These are phyloP conservation scores for Lactifluus piperatus DNA, from an alignment of 768 basidiomycete species.

Conservation along the genomic window DNA sequence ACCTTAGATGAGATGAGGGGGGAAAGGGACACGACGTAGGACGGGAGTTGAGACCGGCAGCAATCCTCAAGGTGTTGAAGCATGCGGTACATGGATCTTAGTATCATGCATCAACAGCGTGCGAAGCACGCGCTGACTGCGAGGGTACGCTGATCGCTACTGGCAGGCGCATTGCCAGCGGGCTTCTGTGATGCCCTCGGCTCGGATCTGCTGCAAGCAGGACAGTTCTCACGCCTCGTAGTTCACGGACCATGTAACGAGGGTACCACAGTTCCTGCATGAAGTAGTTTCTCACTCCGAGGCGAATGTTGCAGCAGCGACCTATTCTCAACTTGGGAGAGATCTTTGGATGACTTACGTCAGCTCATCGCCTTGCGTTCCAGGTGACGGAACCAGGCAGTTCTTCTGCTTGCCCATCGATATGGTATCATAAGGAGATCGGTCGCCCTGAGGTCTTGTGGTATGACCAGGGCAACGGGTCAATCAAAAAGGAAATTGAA, in stretches of 20 bases:
- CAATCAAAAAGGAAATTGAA: too few species aligned
- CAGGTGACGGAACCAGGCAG: too few species aligned
- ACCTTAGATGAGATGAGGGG: neutral
- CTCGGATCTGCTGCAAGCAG: neutral
- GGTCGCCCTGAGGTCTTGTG: neutral
- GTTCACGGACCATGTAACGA: too few species aligned
- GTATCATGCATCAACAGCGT: neutral
- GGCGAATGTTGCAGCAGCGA: neutral
- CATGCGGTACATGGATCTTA: too few species aligned
- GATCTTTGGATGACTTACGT: neutral
- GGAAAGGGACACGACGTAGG: neutral
- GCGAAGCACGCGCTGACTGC: neutral
- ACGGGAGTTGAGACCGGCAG: neutral
- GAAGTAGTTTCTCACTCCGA: neutral
- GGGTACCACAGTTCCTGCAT: neutral
- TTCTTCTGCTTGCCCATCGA: too few species aligned
- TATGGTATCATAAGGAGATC: too few species aligned
- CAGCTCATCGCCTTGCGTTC: neutral
- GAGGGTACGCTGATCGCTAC: neutral
- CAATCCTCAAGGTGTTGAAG: neutral
- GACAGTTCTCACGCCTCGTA: neutral
- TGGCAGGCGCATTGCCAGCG: neutral
- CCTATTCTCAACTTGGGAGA: too few species aligned
- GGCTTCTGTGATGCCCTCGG: neutral
- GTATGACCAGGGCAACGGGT: too few species aligned